Conservation (phyloP, 2,329 filamentous ascomycete genomes). For the Neonectria hederae region DNA sequence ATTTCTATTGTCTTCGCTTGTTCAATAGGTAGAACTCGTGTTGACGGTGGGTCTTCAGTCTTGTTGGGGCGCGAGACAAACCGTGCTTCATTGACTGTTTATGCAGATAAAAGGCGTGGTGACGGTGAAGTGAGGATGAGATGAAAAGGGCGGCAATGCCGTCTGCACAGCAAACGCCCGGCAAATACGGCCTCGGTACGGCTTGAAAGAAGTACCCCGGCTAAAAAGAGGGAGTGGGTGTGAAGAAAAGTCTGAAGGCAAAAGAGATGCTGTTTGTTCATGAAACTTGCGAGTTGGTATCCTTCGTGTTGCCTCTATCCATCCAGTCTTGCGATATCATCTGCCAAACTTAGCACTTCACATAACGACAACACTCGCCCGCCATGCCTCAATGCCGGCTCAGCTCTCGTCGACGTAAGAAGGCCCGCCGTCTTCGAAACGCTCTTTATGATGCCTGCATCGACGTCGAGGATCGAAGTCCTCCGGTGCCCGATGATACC, state of each 20-base stretch:
- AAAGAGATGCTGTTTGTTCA: background rate
- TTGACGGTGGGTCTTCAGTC: background rate
- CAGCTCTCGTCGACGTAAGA: background rate
- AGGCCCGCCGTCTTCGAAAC: background rate
- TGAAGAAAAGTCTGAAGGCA: background rate
- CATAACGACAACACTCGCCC: background rate
- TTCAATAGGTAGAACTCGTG: background rate
- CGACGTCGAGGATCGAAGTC: background rate
- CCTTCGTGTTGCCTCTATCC: background rate
- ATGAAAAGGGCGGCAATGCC: background rate
- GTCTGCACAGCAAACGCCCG: background rate
- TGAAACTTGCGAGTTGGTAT: background rate
- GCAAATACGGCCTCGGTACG: background rate
- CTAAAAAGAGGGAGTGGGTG: background rate
- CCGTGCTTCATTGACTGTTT: background rate
- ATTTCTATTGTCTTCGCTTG: conserved; percentile 7
- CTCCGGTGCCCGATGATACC: background rate
- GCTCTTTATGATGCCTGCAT: background rate
- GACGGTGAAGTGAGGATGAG: background rate
- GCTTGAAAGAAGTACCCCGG: background rate
- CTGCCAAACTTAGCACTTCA: background rate
- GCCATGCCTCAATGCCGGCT: background rate
- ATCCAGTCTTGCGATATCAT: background rate
- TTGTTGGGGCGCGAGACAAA: background rate
- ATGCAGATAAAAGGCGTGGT: background rate